Base-by-base conservation (phyloP, 2,329 filamentous ascomycete genomes). In the Lecanicillium sp. region DNA sequence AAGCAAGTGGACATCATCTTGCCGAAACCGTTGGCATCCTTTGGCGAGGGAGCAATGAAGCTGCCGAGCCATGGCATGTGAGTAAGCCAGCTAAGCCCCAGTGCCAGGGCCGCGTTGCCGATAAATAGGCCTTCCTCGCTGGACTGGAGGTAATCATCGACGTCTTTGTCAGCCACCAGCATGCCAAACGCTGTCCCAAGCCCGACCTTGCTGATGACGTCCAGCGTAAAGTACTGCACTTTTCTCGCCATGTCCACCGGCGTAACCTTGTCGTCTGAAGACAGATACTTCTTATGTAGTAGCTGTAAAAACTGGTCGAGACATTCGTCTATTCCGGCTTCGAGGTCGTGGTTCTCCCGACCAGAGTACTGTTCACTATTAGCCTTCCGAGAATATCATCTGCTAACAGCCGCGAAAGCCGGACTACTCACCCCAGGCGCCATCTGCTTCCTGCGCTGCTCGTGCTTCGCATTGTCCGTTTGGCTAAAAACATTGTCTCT, bases 401-500 rank as follows among this genome's bases (percentile, higher is more conserved):
- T 25, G 22, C 22, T 25, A 25, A 25, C 22, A 25, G 22, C 22
- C 6, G 12, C 4, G 7, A 11, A n/a, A n/a, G n/a, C n/a, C n/a
- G n/a, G n/a, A 17, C 18, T 22, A 39, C 61, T 42, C 57, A 71
- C 73, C 1, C 70, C 74, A 2, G 68, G 59, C 3, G 66, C 61
- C 60, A 77, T 68, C 44, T 73, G 69, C 46, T 66, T 67, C 15
- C 67, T 58, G 27, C 68, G 49, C 14, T 47, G 44, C 2, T 62
- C 55, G 44, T 79, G 74, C 30, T 62, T 61, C 5, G 59, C 60
- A 30, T 66, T 69, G 41, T 76, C 60, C 4, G 64, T 64, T 46
- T 71, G 61, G 2, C 62, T 69, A 42, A 79, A 75, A 25, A 77
- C 58, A 39, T 71, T 75, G 47, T 77, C 69, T 4, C 60, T 57